Base-by-base conservation (phyloP, 2,329 filamentous ascomycete species). In the Penicillium digitatum region DNA sequence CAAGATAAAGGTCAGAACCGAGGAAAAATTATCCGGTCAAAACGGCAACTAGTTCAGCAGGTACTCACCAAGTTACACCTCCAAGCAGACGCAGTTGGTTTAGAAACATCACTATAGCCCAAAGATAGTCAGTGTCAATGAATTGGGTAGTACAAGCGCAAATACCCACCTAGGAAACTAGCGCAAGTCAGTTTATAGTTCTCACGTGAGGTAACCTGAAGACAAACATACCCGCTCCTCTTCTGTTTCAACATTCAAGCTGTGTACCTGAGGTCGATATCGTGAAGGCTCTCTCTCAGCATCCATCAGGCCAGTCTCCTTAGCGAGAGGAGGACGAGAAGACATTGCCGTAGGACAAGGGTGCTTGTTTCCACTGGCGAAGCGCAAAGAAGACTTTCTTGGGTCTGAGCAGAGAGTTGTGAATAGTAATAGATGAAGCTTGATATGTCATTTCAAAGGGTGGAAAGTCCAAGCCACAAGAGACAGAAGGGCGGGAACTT, bases 51-150 rank as follows among this genome's bases (percentile, higher is more conserved):
- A 35, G 24, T 9, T 22, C 24, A 29, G 32, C 14, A 35, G 38
- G 16, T 20, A 48, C 63, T 63, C 64, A 77, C 74, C 60, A 79
- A 56, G 55, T 78, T 79, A 56, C 72, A 76, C 48, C 76, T 70
- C 76, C 76, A 79, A 50, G 66, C 60, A 24, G 73, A 66, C 34
- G 69, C 59, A 14, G 55, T 61, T 22, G 76, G 75, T 43, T 66
- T 63, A 46, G 26, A 8, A 12, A 40, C 22, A 24, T 61, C 56
- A 26, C 50, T 27, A 39, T 51, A 51, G 4, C 59, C 62, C 56
- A 29, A 38, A 5, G 11, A 18, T 22, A 29, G 45, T 66, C 54
- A 64, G 60, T 32, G 44, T 24, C 11, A 7, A 16, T 12, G 8
- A 5, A 6, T 27, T 11, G 18, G 32, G 2, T n/a, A 12, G 7